Percentiles rank a stretch among this genome's conserved stretches.
These are phyloP conservation scores for Diplodia corticola DNA, from an alignment of 2,329 filamentous ascomycete genomes.

Conservation along the genomic window DNA sequence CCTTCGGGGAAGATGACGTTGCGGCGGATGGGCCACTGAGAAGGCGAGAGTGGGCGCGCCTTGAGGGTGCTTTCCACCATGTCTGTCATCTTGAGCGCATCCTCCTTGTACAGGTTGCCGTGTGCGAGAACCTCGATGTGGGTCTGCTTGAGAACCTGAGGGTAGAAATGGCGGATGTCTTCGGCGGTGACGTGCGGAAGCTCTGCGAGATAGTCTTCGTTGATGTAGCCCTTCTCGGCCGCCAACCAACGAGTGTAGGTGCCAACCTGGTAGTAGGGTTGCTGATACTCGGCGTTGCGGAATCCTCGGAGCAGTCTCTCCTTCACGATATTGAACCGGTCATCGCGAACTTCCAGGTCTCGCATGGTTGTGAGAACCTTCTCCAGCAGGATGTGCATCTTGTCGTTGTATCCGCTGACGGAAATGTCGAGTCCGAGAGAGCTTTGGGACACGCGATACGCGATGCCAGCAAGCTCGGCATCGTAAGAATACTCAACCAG, in stretches of 20 bases:
- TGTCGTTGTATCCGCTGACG: slow-evolving; percentile 93
- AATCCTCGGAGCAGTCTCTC: slow-evolving; percentile 76
- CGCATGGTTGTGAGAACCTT: slow-evolving; percentile 84
- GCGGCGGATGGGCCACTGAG: slow-evolving; percentile 77
- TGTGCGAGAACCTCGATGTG: slow-evolving; percentile 87
- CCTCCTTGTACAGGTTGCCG: slow-evolving; percentile 92
- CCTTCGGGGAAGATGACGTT: slow-evolving; percentile 76
- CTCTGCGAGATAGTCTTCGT: slow-evolving; percentile 77
- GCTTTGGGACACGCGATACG: slow-evolving; percentile 76
- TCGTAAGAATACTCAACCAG: slow-evolving; percentile 94
- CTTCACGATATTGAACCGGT: slow-evolving; percentile 88
- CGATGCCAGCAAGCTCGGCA: slow-evolving; percentile 85
- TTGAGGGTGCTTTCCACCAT: slow-evolving; percentile 77
- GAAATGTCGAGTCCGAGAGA: slow-evolving; percentile 73
- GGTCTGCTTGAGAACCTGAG: slow-evolving; percentile 76
- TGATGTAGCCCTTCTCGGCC: slow-evolving; percentile 72
- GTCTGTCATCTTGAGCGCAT: slow-evolving; percentile 81
- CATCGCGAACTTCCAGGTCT: slow-evolving; percentile 79
- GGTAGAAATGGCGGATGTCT: slow-evolving; percentile 74
- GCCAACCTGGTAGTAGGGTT: slow-evolving; percentile 85
- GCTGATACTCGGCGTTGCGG: slow-evolving; percentile 83
- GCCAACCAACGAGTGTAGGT: slow-evolving; percentile 81
- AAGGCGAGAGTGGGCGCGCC: slow-evolving; percentile 69
- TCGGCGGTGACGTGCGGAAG: slow-evolving; percentile 72
- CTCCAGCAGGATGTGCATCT: slow-evolving; percentile 84